Evolutionary conservation across 345 rosid species (phyloP).

Genomic region (Schrenkiella parvula): DNA sequence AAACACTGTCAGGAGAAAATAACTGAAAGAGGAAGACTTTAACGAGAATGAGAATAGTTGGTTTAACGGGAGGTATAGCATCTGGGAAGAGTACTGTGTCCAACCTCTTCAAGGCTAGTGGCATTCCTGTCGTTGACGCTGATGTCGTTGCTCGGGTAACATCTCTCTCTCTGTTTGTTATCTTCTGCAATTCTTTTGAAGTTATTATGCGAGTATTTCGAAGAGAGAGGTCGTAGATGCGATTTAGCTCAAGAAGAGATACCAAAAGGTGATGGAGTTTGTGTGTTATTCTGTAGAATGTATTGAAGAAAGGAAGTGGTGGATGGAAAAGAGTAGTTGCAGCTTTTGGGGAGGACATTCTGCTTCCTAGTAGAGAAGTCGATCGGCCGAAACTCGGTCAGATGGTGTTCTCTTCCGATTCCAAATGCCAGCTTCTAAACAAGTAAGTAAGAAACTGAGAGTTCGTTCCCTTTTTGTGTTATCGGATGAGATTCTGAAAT

Average conservation of each 20-base stretch:
- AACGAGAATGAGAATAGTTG: slow-evolving; percentile 63
- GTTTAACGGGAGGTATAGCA: slow-evolving; percentile 87
- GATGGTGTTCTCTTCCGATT: slow-evolving; percentile 73
- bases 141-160: slow-evolving; percentile 74
- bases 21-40: no score
- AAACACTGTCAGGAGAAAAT: background rate
- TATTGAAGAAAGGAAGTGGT: slow-evolving; percentile 52
- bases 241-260: no score
- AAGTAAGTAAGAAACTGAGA: slow-evolving; percentile 44
- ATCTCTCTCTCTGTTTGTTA: no score
- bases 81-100: slow-evolving; percentile 95
- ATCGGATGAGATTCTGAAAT: background rate
- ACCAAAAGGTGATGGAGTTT: no score
- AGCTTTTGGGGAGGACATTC: slow-evolving; percentile 55
- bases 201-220: no score
- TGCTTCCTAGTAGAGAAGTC: slow-evolving; percentile 52
- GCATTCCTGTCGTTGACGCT: slow-evolving; percentile 71
- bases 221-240: no score
- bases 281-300: slow-evolving; percentile 31
- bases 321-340: slow-evolving; percentile 59
- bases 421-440: slow-evolving; percentile 73
- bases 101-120: slow-evolving; percentile 63
- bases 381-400: slow-evolving; percentile 71
- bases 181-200: no score
- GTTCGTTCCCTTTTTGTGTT: background rate